These are phyloP conservation scores for Penicillium carneum DNA, from an alignment of 2,329 filamentous ascomycete genomes.

Conservation along the genomic window DNA sequence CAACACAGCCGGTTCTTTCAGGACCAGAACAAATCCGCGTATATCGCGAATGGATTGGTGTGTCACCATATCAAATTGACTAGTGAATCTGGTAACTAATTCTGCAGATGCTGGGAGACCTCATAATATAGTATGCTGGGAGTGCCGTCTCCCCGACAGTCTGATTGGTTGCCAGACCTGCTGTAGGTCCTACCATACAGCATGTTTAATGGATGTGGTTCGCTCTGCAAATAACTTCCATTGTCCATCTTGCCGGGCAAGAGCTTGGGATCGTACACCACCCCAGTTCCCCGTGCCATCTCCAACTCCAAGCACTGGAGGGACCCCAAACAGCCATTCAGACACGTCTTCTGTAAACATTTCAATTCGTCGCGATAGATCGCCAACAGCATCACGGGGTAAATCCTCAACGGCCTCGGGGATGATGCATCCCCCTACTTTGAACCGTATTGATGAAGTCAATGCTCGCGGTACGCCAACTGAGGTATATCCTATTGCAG, in stretches of 20 bases:
- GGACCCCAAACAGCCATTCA: constrained; percentile 15
- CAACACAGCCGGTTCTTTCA: constrained; percentile 23
- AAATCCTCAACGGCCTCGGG: background rate
- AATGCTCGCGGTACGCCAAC: constrained; percentile 5
- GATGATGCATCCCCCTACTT: background rate
- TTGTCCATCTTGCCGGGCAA: constrained; percentile 39
- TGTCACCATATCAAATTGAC: constrained; percentile 3
- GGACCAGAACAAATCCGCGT: constrained; percentile 34
- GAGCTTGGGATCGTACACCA: constrained; percentile 35
- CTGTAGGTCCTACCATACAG: constrained; percentile 43
- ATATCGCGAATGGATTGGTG: constrained; percentile 44
- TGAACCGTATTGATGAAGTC: constrained; percentile 6
- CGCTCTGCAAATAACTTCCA: constrained; percentile 30
- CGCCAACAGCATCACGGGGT: background rate
- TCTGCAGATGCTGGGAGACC: constrained; percentile 38
- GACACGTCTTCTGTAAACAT: background rate
- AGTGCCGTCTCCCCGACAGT: constrained; percentile 37
- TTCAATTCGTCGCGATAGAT: constrained; percentile 2
- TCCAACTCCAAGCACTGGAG: constrained; percentile 21
- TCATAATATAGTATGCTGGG: constrained; percentile 43
- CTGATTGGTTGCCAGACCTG: constrained; percentile 41
- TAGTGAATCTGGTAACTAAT: constrained; percentile 17
- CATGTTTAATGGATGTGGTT: constrained; percentile 30
- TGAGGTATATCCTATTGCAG: constrained; percentile 18
- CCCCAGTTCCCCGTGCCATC: constrained; percentile 21